Percentiles rank a stretch among this genome's conserved stretches.
phyloP scores from a whole-genome alignment of 2,329 filamentous ascomycete species.

The Dothidotthia symphoricarpi region DNA sequence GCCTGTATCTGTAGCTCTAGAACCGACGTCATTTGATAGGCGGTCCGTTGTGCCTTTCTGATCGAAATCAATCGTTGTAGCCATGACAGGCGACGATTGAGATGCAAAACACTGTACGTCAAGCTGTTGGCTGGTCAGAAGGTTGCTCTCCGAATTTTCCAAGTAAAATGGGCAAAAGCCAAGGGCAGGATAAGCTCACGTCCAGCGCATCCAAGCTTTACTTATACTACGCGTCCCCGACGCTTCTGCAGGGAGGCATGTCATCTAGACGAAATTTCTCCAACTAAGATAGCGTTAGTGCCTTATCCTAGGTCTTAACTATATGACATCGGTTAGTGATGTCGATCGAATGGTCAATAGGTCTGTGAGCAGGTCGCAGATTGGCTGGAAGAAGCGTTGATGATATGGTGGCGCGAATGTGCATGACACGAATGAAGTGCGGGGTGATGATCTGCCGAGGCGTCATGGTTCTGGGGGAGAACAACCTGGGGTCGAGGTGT shows the following conservation, averaged over 20 bases:
- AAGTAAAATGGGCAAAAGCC: too few species aligned
- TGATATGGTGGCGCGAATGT: neutral
- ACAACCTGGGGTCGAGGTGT: neutral
- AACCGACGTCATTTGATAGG: conserved; percentile 24
- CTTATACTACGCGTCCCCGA: too few species aligned
- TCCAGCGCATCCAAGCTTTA: conserved; percentile 1
- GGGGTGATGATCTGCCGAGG: conserved; percentile 15
- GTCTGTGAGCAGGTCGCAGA: neutral
- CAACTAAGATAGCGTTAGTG: too few species aligned
- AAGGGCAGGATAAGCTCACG: neutral
- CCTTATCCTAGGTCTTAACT: too few species aligned
- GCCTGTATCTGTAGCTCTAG: conserved; percentile 10
- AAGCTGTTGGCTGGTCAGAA: neutral
- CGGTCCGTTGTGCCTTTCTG: conserved; percentile 22
- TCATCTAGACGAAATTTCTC: too few species aligned
- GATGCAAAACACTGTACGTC: neutral
- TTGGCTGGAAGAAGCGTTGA: neutral
- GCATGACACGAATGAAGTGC: conserved; percentile 1
- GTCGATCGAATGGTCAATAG: too few species aligned
- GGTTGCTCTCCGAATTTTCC: too few species aligned
- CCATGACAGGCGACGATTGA: conserved; percentile 15
- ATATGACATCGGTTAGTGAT: too few species aligned
- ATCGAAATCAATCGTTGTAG: conserved; percentile 16
- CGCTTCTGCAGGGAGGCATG: too few species aligned
- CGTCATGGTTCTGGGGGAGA: conserved; percentile 5